A percentile compares a stretch with the other conserved stretches of the same genome.
These are phyloP conservation scores for Coemansia sp. DNA, from an alignment of 192 early-diverging fungal species.

Conservation along the genomic window DNA sequence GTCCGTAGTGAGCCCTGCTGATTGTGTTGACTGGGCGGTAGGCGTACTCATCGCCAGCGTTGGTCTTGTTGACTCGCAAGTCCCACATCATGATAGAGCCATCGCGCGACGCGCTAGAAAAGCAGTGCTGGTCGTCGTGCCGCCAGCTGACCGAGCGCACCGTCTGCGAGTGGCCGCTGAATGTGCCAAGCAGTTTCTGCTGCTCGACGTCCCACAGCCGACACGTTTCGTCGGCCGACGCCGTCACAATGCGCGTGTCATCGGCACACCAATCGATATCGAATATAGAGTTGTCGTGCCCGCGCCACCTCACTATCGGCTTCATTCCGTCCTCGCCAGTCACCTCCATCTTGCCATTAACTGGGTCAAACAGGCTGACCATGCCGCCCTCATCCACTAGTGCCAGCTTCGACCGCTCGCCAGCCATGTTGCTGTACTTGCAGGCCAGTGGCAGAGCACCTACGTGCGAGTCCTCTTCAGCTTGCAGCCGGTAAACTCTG, in stretches of 20 bases:
- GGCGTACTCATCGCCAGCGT: slow-evolving; percentile 4
- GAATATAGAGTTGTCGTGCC: slow-evolving; percentile 78
- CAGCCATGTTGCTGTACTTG: slow-evolving; percentile 23
- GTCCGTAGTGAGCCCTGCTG: slow-evolving; percentile 23
- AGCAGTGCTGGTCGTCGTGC: slow-evolving; percentile 57
- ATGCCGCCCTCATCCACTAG: slow-evolving; percentile 39
- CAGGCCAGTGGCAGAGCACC: slow-evolving; percentile 36
- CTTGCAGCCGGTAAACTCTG: slow-evolving; percentile 17
- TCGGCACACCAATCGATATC: slow-evolving; percentile 76
- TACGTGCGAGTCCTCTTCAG: slow-evolving; percentile 10
- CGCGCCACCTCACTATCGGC: slow-evolving; percentile 40
- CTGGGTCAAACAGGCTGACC: slow-evolving; percentile 35
- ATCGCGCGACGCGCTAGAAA: slow-evolving; percentile 70
- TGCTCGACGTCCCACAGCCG: slow-evolving; percentile 74
- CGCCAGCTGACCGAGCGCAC: slow-evolving; percentile 69
- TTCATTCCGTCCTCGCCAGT: slow-evolving; percentile 10
- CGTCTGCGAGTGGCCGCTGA: slow-evolving; percentile 65
- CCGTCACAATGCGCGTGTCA: slow-evolving; percentile 65
- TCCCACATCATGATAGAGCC: slow-evolving; percentile 77
- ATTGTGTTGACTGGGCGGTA: slow-evolving; percentile 41
- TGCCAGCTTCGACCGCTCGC: slow-evolving; percentile 14
- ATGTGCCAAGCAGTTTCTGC: slow-evolving; percentile 52
- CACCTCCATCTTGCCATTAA: slow-evolving; percentile 9
- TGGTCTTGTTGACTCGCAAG: slow-evolving; percentile 55
- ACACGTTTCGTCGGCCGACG: slow-evolving; percentile 72